phyloP scores from a whole-genome alignment of 257 asterid species.

The Verbascum thapsus region DNA sequence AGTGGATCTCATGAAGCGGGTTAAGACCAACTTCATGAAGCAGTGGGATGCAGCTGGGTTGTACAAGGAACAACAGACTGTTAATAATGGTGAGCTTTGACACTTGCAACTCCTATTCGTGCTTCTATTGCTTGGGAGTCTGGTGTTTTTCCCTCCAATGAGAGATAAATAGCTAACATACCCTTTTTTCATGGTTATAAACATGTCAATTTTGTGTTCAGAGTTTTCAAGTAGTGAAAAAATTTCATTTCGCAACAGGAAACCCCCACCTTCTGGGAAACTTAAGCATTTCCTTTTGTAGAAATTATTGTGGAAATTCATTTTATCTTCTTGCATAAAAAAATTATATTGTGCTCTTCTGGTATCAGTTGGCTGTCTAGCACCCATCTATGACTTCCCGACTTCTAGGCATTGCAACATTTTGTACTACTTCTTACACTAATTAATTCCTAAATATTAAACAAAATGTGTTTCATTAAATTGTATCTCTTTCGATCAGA shows the following conservation, averaged over 20 bases:
- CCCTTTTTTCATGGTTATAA: neutral
- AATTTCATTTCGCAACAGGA: neutral
- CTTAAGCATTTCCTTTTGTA: neutral
- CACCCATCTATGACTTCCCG: neutral
- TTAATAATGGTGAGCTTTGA: slow-evolving; percentile 35
- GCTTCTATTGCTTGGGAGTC: neutral
- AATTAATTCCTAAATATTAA: neutral
- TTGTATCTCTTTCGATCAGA: neutral
- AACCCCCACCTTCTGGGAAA: neutral
- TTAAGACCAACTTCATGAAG: slow-evolving; percentile 50
- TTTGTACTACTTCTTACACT: neutral
- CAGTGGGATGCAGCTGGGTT: slow-evolving; percentile 60
- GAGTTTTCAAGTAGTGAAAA: neutral
- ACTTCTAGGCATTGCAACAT: neutral
- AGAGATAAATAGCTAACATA: neutral
- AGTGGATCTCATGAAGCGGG: slow-evolving; percentile 66
- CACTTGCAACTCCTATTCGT: neutral
- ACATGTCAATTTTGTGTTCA: neutral
- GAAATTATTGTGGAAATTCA: neutral
- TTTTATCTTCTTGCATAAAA: neutral
- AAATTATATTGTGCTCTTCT: neutral
- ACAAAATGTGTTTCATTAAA: neutral
- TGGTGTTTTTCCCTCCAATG: neutral
- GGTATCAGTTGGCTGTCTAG: neutral
- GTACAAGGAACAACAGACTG: slow-evolving; percentile 43